Evolutionary conservation across 495 filamentous ascomycete genomes (phyloP), one percentile per base, ranked within the genome.

Genomic region (Hypomontagnella submonticulosa): DNA sequence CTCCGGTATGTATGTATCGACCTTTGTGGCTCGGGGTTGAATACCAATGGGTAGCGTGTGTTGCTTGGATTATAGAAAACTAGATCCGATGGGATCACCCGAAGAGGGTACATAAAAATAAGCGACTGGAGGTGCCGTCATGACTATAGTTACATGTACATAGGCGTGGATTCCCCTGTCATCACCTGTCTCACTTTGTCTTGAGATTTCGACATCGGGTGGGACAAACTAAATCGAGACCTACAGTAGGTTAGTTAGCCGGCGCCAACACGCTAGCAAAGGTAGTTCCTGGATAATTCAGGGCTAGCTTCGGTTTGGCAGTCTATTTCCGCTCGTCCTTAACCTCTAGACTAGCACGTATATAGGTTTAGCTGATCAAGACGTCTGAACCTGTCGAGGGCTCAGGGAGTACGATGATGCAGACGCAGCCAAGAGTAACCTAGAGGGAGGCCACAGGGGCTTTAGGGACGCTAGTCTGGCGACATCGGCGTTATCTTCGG

Each of bases 401-500:
- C 19, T 63, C 23, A 37, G 33, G 13, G 19, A 38, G 12, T 33
- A 56, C 20, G 60, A 61, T 36, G 68, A 46, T 47, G 57, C 12
- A 55, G 40, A 60, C 44, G 63, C 48, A 63, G 58, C 61, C 49
- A 57, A 65, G 65, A 67, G 56, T 6, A 27, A 6, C 23, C 23
- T 27, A 27, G 23, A 27, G 23, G 58, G 62, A n/a, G 63, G 19
- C 11, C 34, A 19, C 50, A 15, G 37, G 30, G 30, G 27, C 16
- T n/a, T n/a, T 47, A 38, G 38, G 48, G 54, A 40, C 57, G 61
- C 38, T 47, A 59, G 46, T 12, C 55, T 64, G 57, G 73, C 77
- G 76, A 74, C 75, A 76, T 78, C 77, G 78, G 78, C 61, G 40
- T 79, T 81, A 81, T 81, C 79, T 80, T 76, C 63, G 75, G 79